A percentile compares a stretch with the other conserved stretches of the same genome.
Conservation (phyloP, 2,329 filamentous ascomycete genomes). For the Hortaea sp. region DNA sequence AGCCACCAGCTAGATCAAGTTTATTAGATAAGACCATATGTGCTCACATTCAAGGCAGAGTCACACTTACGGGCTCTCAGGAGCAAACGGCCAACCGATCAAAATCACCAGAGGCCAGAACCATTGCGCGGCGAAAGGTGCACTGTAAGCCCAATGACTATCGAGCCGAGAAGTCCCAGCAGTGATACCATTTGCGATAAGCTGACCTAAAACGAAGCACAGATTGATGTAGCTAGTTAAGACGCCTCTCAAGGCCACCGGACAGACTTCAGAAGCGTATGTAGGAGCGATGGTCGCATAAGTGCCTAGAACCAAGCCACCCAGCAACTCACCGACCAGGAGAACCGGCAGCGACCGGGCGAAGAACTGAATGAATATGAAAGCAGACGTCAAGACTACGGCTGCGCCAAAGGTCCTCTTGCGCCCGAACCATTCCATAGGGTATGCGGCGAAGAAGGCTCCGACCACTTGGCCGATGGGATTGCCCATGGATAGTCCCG, state of each 20-base stretch:
- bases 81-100: conserved; percentile 27
- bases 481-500: conserved; percentile 39
- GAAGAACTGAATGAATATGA: conserved; percentile 56
- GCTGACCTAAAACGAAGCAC: conserved; percentile 53
- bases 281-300: conserved; percentile 49
- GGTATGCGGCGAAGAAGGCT: conserved; percentile 18
- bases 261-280: conserved; percentile 58
- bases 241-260: conserved; percentile 46
- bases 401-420: conserved; percentile 23
- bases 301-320: conserved; percentile 51
- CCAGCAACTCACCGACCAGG: conserved; percentile 52
- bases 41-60: not conserved
- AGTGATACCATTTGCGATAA: conserved; percentile 38
- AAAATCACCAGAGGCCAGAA: conserved; percentile 32
- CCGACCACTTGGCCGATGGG: conserved; percentile 49
- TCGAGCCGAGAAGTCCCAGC: conserved; percentile 23
- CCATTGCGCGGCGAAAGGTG: conserved; percentile 37
- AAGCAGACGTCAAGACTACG: conserved; percentile 33
- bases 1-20: conserved; percentile 18
- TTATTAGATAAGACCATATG: not conserved
- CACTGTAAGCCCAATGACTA: conserved; percentile 33
- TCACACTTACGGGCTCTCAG: conserved; percentile 14
- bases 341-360: conserved; percentile 45
- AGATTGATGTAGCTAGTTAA: conserved; percentile 52
- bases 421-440: conserved; percentile 24